A percentile compares a stretch with the other conserved stretches of the same genome.
Evolutionary conservation across 192 early-diverging fungal genomes (phyloP).

Genomic region (Coemansia sp.): DNA sequence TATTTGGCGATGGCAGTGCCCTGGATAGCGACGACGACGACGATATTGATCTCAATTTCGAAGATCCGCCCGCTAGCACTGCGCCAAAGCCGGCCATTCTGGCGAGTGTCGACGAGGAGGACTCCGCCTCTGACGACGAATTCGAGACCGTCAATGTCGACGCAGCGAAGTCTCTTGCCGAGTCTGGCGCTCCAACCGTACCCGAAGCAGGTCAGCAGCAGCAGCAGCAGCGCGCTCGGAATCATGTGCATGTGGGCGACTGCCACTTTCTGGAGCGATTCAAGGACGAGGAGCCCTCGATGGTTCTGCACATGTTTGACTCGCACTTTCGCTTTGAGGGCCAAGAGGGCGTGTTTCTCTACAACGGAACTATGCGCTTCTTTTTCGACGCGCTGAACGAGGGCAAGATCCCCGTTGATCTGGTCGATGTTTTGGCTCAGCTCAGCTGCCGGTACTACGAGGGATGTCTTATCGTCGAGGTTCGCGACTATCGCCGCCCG

Average conservation of each 20-base stretch:
- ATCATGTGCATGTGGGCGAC: constrained; percentile 37
- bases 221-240: constrained; percentile 19
- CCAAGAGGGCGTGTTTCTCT: constrained; percentile 58
- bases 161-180: background rate
- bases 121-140: constrained; percentile 51
- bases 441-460: constrained; percentile 55
- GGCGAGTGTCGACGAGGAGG: constrained; percentile 23
- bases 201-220: constrained; percentile 12
- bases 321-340: constrained; percentile 77
- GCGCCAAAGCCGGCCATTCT: background rate
- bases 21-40: constrained; percentile 36
- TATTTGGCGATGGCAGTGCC: constrained; percentile 39
- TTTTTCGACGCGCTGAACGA: constrained; percentile 59
- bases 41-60: constrained; percentile 36
- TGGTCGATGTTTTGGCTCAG: constrained; percentile 69
- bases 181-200: background rate
- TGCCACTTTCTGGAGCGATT: constrained; percentile 43
- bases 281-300: constrained; percentile 60
- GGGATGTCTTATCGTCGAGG: constrained; percentile 72
- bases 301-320: constrained; percentile 67
- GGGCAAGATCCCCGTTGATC: constrained; percentile 62
- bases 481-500: constrained; percentile 66
- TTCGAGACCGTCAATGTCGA: constrained; percentile 38
- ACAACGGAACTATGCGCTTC: constrained; percentile 57
- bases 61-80: constrained; percentile 20